A percentile compares a stretch with the other conserved stretches of the same genome.
Evolutionary conservation across 2,329 filamentous ascomycete genomes (phyloP).

Genomic region (Cercospora brassicicola): DNA sequence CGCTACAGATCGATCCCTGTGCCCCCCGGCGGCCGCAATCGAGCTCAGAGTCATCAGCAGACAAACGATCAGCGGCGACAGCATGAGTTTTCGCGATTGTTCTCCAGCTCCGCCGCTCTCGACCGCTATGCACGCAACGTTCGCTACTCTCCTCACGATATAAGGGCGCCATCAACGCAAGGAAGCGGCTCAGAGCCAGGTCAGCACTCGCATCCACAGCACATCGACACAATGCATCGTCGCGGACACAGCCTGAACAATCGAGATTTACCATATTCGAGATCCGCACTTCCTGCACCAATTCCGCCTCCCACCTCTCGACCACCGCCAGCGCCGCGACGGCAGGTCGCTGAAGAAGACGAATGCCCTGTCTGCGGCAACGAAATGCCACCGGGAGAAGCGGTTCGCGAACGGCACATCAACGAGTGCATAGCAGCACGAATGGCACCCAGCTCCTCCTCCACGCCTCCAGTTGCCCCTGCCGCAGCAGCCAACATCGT

Average conservation of each 20-base stretch:
- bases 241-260: conserved; percentile 5
- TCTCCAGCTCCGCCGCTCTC: not conserved
- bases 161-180: not conserved
- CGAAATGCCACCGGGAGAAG: conserved; percentile 62
- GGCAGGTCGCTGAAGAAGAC: conserved; percentile 63
- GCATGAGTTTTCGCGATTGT: conserved; percentile 1
- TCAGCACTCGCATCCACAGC: not conserved
- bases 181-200: not conserved
- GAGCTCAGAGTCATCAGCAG: conserved; percentile 9
- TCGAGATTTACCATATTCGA: not conserved
- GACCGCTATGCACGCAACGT: conserved; percentile 3
- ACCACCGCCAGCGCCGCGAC: conserved; percentile 19
- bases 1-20: conserved; percentile 8
- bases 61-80: conserved; percentile 4
- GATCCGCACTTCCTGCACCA: not conserved
- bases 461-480: conserved; percentile 22
- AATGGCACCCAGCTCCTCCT: conserved; percentile 20
- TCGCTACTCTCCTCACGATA: not conserved
- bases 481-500: conserved; percentile 6
- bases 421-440: conserved; percentile 36
- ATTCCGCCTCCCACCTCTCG: not conserved
- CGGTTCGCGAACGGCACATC: conserved; percentile 48
- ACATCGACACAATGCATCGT: conserved; percentile 1
- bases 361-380: conserved; percentile 75
- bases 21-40: conserved; percentile 9